Base-by-base conservation (phyloP, 352 stramenopile species). In the Pythium angustatum region DNA sequence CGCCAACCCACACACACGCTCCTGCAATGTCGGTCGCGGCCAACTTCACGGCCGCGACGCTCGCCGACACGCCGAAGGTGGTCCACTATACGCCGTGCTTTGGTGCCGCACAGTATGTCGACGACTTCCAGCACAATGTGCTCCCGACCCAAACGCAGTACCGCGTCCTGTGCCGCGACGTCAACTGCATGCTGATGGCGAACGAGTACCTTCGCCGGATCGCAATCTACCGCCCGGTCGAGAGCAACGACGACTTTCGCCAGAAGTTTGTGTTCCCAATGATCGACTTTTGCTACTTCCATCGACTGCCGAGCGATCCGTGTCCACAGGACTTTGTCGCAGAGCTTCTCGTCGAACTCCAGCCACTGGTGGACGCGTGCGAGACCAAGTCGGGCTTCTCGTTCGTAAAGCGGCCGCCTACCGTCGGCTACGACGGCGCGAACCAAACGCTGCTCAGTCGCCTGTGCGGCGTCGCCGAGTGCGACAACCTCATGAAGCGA, bases 361-460 rank as follows among this genome's bases (percentile, higher is more conserved):
- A 52, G 19, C 19, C 41, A 3, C 54, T 62, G 12, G 21, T 44
- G 2, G 21, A n/a, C 3, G 41, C 28, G n/a, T 62, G 54, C 27
- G 54, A 62, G 41, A 26, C 40, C 17, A 52, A 62, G 21, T 53
- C 54, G 27, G 54, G 54, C 54, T 61, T 61, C 41, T 61, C 52
- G 7, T 50, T 60, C 19, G 28, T 27, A 2, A n/a, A 5, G 6
- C 11, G 11, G 7, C 36, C 14, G 12, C 22, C 11, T 22, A n/a
- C 15, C 3, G 17, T 5, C 14, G 19, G 40, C 19, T 9, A 10
- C 3, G 17, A 10, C 17, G 17, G 26, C 40, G 10, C n/a, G n/a
- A n/a, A n/a, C n/a, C n/a, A n/a, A n/a, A n/a, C n/a, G n/a, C n/a
- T n/a, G n/a, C n/a, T 45, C 19, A 26, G 5, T 3, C 17, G 26